phyloP scores from a whole-genome alignment of 2,329 filamentous ascomycete species.

The Diaporthe vexans region DNA sequence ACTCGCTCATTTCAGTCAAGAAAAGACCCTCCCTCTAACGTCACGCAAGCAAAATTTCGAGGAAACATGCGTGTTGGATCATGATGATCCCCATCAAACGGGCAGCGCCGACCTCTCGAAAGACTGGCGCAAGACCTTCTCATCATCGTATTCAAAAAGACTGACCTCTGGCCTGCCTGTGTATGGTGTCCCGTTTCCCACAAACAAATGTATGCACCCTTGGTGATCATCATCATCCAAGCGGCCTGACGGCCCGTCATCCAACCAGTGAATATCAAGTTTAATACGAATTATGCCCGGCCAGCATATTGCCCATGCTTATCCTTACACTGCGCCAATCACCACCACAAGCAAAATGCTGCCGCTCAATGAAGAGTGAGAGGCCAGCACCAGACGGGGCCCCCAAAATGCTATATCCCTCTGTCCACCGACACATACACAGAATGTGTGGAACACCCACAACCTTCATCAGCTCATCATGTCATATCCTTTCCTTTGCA shows the following conservation, averaged over 20 bases:
- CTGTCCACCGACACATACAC: neutral
- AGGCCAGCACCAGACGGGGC: conserved; percentile 14
- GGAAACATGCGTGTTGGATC: neutral
- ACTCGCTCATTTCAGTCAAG: neutral
- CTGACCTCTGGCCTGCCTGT: neutral
- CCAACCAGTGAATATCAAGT: conserved; percentile 21
- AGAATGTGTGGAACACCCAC: neutral
- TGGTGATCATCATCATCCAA: conserved; percentile 5
- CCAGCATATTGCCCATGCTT: conserved; percentile 5
- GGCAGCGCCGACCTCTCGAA: neutral
- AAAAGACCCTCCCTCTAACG: neutral
- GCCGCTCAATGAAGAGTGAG: conserved; percentile 14
- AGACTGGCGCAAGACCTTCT: neutral
- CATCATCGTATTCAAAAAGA: neutral
- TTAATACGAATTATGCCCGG: conserved; percentile 28
- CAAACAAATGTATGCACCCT: neutral
- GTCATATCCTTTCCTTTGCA: neutral
- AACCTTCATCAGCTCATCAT: conserved; percentile 16
- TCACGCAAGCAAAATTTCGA: neutral
- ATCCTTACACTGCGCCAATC: conserved; percentile 21
- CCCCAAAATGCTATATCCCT: neutral
- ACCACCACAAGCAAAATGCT: conserved; percentile 26
- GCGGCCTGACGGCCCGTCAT: neutral
- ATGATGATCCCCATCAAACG: neutral
- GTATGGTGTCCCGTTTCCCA: no score